A percentile compares a stretch with the other conserved stretches of the same genome.
Evolutionary conservation across 2,329 filamentous ascomycete genomes (phyloP).

Genomic region (Fusarium nygamai): DNA sequence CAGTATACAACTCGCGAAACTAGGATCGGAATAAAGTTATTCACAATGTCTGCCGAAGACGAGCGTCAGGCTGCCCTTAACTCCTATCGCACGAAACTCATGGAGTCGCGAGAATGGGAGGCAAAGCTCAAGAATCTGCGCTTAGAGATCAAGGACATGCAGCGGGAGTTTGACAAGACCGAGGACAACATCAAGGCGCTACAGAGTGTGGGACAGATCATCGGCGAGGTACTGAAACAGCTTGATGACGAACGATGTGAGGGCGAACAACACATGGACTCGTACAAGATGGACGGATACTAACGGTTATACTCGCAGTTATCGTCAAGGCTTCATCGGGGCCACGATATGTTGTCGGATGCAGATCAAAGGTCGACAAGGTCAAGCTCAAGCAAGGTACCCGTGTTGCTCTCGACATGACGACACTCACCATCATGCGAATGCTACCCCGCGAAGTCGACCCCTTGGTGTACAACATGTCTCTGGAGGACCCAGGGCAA

Average conservation of each 20-base stretch:
- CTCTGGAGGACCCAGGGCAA: slow-evolving; percentile 95
- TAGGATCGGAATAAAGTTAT: slow-evolving; percentile 4
- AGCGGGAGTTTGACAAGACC: slow-evolving; percentile 94
- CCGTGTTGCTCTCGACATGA: slow-evolving; percentile 98
- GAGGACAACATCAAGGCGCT: slow-evolving; percentile 99
- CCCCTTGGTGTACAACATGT: slow-evolving; percentile 99
- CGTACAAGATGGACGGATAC: slow-evolving; percentile 12
- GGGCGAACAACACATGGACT: slow-evolving; percentile 52
- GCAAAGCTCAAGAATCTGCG: slow-evolving; percentile 94
- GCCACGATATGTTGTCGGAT: slow-evolving; percentile 97
- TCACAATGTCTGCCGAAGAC: slow-evolving; percentile 63
- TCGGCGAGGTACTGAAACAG: slow-evolving; percentile 98
- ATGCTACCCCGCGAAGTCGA: slow-evolving; percentile 99
- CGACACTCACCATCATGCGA: slow-evolving; percentile 98
- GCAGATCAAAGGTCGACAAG: slow-evolving; percentile 98
- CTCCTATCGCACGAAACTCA: slow-evolving; percentile 81
- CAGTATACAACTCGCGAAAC: background rate
- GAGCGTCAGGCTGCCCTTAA: slow-evolving; percentile 76
- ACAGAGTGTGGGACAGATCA: slow-evolving; percentile 99
- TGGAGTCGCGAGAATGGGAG: slow-evolving; percentile 98
- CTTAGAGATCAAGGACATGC: slow-evolving; percentile 93
- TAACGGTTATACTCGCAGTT: slow-evolving; percentile 64
- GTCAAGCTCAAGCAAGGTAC: slow-evolving; percentile 97
- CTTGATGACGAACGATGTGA: slow-evolving; percentile 97
- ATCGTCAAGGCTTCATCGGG: slow-evolving; percentile 99